phyloP scores from a whole-genome alignment of 1,139 yeast genomes.

The Magnusiomyces fungicola region DNA sequence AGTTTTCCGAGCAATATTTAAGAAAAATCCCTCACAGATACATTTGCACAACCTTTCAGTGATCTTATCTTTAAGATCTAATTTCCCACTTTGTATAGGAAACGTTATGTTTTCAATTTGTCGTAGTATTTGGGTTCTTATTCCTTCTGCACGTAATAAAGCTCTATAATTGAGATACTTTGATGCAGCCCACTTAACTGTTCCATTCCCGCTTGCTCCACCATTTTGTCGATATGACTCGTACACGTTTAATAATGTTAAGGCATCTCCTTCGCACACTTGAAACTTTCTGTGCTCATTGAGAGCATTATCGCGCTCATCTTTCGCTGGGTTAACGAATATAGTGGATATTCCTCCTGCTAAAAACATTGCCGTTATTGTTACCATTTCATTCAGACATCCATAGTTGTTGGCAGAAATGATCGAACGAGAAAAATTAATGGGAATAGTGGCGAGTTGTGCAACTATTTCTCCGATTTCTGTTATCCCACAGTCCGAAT shows the following conservation, averaged over 20 bases:
- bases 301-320: conserved; percentile 61
- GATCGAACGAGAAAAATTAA: not conserved
- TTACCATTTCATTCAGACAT: conserved; percentile 70
- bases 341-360: conserved; percentile 65
- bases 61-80: not conserved
- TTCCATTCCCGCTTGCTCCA: not conserved
- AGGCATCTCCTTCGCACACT: conserved; percentile 86
- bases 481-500: conserved; percentile 75
- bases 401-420: not conserved
- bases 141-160: conserved; percentile 46
- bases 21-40: conserved; percentile 17
- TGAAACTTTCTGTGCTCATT: conserved; percentile 46
- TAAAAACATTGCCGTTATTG: conserved; percentile 74
- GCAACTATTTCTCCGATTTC: conserved; percentile 25
- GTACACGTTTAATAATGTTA: conserved; percentile 72
- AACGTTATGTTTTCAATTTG: conserved; percentile 5
- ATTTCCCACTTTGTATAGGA: not conserved
- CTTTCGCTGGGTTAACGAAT: conserved; percentile 70
- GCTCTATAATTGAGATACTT: conserved; percentile 69
- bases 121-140: conserved; percentile 13
- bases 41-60: conserved; percentile 14
- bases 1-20: conserved; percentile 18
- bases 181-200: conserved; percentile 61
- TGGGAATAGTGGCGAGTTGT: not conserved
- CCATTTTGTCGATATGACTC: conserved; percentile 46